Evolutionary conservation across 2,329 filamentous ascomycete species (phyloP).

Genomic region (Colletotrichum sp.): DNA sequence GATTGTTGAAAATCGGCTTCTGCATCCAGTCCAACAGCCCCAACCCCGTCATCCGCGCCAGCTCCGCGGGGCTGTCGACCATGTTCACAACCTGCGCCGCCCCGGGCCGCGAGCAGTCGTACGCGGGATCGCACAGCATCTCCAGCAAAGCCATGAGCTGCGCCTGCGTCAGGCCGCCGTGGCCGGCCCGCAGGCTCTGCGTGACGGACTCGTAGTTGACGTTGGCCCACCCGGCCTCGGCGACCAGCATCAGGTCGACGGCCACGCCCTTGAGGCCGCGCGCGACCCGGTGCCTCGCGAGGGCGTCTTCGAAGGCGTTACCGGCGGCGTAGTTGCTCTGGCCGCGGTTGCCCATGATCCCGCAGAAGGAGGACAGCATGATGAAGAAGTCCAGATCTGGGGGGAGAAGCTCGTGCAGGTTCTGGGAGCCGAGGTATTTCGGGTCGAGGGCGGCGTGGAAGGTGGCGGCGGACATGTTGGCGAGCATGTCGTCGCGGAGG

Average conservation of each 20-base stretch:
- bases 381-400: conserved; percentile 47
- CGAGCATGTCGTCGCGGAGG: conserved; percentile 47
- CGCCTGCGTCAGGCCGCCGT: neutral
- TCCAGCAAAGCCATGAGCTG: neutral
- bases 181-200: neutral
- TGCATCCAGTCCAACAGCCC: neutral
- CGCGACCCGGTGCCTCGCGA: conserved; percentile 24
- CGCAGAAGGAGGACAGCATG: conserved; percentile 58
- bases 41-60: neutral
- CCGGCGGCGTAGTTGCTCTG: conserved; percentile 65
- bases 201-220: neutral
- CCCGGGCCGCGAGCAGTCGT: neutral
- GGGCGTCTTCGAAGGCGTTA: conserved; percentile 54
- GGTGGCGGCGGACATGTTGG: conserved; percentile 49
- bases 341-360: conserved; percentile 60
- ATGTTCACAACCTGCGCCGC: neutral
- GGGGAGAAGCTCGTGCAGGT: conserved; percentile 45
- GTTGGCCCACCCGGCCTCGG: neutral
- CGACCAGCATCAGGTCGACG: neutral
- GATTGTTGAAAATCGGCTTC: neutral
- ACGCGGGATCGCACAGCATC: neutral
- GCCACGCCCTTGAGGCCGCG: neutral
- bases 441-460: conserved; percentile 49
- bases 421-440: conserved; percentile 55
- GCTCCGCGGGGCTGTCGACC: neutral